Base-by-base conservation (phyloP, 1,284 basidiomycete genomes). In the Thecaphora frezii region DNA sequence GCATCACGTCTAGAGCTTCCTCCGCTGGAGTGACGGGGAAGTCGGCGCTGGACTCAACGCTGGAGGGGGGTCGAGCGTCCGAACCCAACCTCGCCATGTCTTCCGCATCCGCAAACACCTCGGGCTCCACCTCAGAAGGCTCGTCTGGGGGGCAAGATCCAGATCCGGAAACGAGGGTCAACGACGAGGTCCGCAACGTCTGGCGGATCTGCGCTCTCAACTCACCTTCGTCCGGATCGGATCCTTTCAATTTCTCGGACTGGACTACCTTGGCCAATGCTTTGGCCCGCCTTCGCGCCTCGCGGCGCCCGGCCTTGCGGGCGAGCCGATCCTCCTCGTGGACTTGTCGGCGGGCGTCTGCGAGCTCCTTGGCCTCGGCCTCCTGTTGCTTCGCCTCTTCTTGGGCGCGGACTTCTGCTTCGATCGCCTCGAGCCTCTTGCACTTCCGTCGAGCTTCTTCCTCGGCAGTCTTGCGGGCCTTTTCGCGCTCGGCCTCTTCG, bases 31-130 rank as follows among this genome's bases (percentile, higher is more conserved):
- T 67, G 13, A 39, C 46, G 23, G 65, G 65, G 51, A 63, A 51
- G 28, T 67, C 65, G 12, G 56, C 57, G 57, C 65, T 67, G 25
- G 57, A 57, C 24, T 67, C 65, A 3, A 60, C 59, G 44, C 57
- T 60, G 5, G 60, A 64, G 18, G 54, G 60, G 12, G 60, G 57
- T 1, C 56, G 57, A 33, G 51, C 46, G 38, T 58, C 58, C 13
- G 64, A 62, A 0, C 41, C 44, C 10, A 56, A 58, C 13, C 56
- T 43, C 9, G 47, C 59, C 59, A 59, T 58, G 10, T 55, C 54
- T 9, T 54, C 51, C 0, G 63, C 57, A 48, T 66, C 64, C n/a
- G 58, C 56, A 48, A 66, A 66, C 16, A 52, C 58, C 8, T 58
- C 64, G 3, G 58, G 58, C 13, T 44, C 59, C 10, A 19, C 50